Evolutionary conservation across 1,284 basidiomycete species (phyloP), one percentile per base, ranked within the genome.

Genomic region (Wallemia ichthyophaga): DNA sequence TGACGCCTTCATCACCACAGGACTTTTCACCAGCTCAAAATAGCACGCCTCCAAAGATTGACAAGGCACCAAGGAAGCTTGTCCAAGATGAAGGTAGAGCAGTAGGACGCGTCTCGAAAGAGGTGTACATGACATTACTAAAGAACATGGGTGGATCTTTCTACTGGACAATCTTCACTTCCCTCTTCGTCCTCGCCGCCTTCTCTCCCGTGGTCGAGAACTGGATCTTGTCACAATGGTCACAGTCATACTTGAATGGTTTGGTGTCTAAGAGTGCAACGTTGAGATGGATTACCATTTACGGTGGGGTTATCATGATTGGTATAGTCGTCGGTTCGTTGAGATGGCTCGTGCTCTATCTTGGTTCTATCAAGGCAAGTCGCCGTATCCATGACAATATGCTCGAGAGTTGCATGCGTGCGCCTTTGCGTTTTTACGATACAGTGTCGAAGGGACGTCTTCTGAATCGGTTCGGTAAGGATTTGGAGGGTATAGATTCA

Each of bases 381-480:
- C 59, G 63, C 25, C 58, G 57, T 15, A 62, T 69, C 59, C 68
- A 68, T 58, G 60, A 62, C 26, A 61, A 71, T 37, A 75, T 98
- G 57, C 74, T 96, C 48, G 81, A 88, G 67, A 72, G 81, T 0
- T 81, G 96, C 11, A 72, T 98, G 1, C 89, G 89, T 64, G 88
- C 91, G 1, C 80, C 86, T 53, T 80, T 94, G 58, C 79, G 88
- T 25, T 94, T 94, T 76, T 89, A 92, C 66, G 89, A 95, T 66
- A 94, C 87, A 0, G 80, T 87, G 1, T 85, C 82, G 58, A 78
- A 85, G 56, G 88, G 88, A 5, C 78, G 86, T 15, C 71, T 91
- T 5, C 71, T 91, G 33, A 91, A 92, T 67, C 76, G 88, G 33
- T 92, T 94, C 65, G 85, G 87, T 48, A 92, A 94, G 68, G 89